Evolutionary conservation across 164 flowering plant genomes (phyloP).

Genomic region (Vitis cinerea): DNA sequence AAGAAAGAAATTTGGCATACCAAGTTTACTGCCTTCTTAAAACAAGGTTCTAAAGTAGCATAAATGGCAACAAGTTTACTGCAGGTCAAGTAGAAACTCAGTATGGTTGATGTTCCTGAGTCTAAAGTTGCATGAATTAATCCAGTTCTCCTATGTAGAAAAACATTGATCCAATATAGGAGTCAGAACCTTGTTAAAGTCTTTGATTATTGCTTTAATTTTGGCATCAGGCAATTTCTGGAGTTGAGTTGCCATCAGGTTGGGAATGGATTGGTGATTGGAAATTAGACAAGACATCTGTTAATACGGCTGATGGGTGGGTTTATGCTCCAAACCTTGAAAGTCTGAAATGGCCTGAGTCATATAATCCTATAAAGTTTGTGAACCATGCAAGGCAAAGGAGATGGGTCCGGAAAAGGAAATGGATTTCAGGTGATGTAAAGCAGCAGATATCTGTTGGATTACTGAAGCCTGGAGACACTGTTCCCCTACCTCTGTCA

Average conservation of each 20-base stretch:
- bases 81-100: not conserved
- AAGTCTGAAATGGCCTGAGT: slow-evolving; percentile 66
- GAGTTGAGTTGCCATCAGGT: slow-evolving; percentile 53
- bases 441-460: slow-evolving; percentile 57
- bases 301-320: slow-evolving; percentile 73
- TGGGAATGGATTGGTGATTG: slow-evolving; percentile 88
- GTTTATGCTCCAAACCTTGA: slow-evolving; percentile 74
- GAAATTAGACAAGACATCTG: slow-evolving; percentile 65
- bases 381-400: slow-evolving; percentile 73
- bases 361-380: slow-evolving; percentile 40
- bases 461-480: slow-evolving; percentile 71
- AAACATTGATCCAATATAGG: not conserved
- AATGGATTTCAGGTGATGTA: slow-evolving; percentile 20
- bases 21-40: too few species aligned
- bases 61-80: too few species aligned
- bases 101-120: not conserved
- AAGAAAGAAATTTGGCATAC: not conserved
- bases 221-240: slow-evolving; percentile 35
- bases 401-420: slow-evolving; percentile 78
- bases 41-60: too few species aligned
- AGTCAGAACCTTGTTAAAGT: not conserved
- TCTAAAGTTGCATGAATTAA: not conserved
- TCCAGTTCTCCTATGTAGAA: not conserved
- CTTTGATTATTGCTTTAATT: not conserved
- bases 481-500: slow-evolving; percentile 65